These are phyloP conservation scores for Monosporascus cannonballus DNA, from an alignment of 2,329 filamentous ascomycete species.

Conservation along the genomic window DNA sequence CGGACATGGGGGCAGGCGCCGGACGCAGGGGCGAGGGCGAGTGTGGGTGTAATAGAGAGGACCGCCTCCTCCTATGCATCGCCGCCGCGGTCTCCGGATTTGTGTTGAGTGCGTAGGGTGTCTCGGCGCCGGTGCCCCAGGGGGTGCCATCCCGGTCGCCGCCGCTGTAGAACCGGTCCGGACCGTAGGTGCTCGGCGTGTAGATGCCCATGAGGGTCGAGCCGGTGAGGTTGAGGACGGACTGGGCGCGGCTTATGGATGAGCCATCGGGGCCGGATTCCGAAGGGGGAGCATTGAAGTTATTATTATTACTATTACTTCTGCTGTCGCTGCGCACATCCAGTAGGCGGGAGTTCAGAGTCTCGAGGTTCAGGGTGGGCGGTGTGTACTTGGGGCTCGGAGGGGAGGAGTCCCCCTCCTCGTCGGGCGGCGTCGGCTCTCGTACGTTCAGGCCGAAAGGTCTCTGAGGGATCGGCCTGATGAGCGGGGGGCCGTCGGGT, in stretches of 20 bases:
- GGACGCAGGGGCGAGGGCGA: not conserved
- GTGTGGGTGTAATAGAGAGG: conserved; percentile 23
- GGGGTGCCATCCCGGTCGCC: conserved; percentile 43
- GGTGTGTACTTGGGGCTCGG: conserved; percentile 32
- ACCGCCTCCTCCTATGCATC: conserved; percentile 30
- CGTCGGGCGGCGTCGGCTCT: conserved; percentile 38
- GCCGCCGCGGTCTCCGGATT: conserved; percentile 12
- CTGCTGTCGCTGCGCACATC: conserved; percentile 14
- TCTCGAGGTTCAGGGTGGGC: conserved; percentile 31
- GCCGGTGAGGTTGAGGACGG: conserved; percentile 78
- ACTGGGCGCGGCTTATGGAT: conserved; percentile 63
- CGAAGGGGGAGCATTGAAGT: conserved; percentile 2
- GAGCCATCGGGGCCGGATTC: conserved; percentile 26
- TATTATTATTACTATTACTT: not conserved
- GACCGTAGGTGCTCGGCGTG: conserved; percentile 55
- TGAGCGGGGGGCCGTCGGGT: conserved; percentile 45
- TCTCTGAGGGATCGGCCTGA: conserved; percentile 66
- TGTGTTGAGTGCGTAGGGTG: conserved; percentile 36
- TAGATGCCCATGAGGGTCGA: conserved; percentile 93
- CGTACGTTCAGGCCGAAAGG: conserved; percentile 57
- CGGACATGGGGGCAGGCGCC: conserved; percentile 21
- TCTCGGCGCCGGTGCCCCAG: conserved; percentile 73
- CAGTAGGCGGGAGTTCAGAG: conserved; percentile 28
- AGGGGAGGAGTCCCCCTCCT: conserved; percentile 28
- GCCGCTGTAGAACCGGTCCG: conserved; percentile 32